Base-by-base conservation (phyloP, 1,284 basidiomycete genomes). In the Cerrena zonata region DNA sequence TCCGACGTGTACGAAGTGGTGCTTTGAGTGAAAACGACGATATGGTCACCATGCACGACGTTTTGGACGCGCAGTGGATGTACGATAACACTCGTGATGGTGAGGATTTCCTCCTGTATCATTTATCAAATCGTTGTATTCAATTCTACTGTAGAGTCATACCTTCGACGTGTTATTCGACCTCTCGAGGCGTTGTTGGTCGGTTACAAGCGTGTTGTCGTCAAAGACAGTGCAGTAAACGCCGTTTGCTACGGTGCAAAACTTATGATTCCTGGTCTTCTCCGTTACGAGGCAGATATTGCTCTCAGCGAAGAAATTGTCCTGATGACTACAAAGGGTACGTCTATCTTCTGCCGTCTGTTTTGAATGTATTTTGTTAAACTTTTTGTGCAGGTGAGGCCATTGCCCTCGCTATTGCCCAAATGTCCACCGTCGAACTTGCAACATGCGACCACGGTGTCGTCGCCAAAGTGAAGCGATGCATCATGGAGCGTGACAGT, bases 41-140 rank as follows among this genome's bases (percentile, higher is more conserved):
- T 64, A 95, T 99, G 63, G 96, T 99, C 53, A 96, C 96, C 27
- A 99, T 99, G 96, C 96, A 99, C 73, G 96, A 99, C 68, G 94
- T 99, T 27, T 74, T 99, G 70, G 96, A 99, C 69, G 96, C 96
- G 10, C 96, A 99, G 66, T 99, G 95, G 94, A 72, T 90, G 64
- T 99, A 96, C 69, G 96, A 99, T 71, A 98, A 96, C 69, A 97
- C 91, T n/a, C 81, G 95, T 46, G 96, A 99, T 71, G 94, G 92
- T 68, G 47, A 44, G 65, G 57, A 21, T 18, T 12, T 21, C 22
- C 45, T 42, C 19, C 36, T 18, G 5, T n/a, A 1, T 38, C 0
- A n/a, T 42, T 7, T 48, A 24, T n/a, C n/a, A n/a, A n/a, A n/a
- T n/a, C 37, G 13, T 40, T 46, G 44, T 34, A 24, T 26, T 39